Evolutionary conservation across 2,329 filamentous ascomycete species (phyloP).

Genomic region (Drechmeria coniospora): DNA sequence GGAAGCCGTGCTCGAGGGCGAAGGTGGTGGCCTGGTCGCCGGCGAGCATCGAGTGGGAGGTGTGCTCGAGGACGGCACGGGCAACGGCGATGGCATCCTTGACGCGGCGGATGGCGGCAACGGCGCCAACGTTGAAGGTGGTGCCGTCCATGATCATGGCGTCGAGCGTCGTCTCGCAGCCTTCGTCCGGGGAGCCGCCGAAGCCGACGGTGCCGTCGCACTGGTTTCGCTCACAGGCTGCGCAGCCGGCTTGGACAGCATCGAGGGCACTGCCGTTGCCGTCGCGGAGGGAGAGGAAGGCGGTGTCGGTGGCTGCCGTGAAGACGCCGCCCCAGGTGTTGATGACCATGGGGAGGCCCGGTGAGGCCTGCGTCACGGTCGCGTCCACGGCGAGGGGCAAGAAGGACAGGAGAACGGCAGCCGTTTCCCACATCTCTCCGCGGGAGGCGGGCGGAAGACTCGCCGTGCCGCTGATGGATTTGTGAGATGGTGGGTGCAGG

Average conservation of each 20-base stretch:
- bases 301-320: conserved; percentile 34
- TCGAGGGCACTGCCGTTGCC: conserved; percentile 26
- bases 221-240: conserved; percentile 33
- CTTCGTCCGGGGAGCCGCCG: conserved; percentile 38
- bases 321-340: conserved; percentile 41
- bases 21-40: conserved; percentile 39
- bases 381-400: conserved; percentile 5
- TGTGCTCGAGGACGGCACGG: conserved; percentile 33
- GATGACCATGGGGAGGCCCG: conserved; percentile 29
- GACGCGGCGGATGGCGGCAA: conserved; percentile 33
- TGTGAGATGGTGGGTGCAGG: conserved; percentile 5
- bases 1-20: conserved; percentile 35
- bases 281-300: conserved; percentile 22
- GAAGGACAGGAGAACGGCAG: conserved; percentile 6
- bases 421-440: too few relatives aligned
- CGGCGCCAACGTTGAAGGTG: conserved; percentile 36
- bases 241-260: conserved; percentile 35
- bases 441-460: too few relatives aligned
- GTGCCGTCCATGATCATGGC: conserved; percentile 43
- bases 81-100: conserved; percentile 34
- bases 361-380: conserved; percentile 17
- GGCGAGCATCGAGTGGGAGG: conserved; percentile 33
- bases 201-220: conserved; percentile 40
- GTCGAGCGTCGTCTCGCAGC: conserved; percentile 42
- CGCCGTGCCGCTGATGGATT: too few relatives aligned